Percentiles rank a stretch among this genome's conserved stretches.
Conservation (phyloP, 495 filamentous ascomycete genomes). For the Viridothelium virens region DNA sequence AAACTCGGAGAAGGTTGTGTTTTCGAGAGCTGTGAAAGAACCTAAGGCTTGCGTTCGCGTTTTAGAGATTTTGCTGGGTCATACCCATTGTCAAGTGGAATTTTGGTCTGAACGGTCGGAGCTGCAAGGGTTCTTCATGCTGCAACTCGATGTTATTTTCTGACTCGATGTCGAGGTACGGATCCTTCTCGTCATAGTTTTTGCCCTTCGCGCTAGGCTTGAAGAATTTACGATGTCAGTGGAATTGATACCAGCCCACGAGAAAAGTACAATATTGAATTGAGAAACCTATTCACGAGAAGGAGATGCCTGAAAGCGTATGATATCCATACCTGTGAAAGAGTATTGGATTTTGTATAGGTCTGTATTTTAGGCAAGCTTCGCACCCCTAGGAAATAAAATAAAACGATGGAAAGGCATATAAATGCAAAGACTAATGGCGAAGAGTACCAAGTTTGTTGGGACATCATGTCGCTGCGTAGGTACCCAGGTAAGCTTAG, state of each 20-base stretch:
- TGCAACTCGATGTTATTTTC: constrained; percentile 54
- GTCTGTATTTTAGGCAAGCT: background rate
- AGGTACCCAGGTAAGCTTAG: background rate
- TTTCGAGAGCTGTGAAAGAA: constrained; percentile 41
- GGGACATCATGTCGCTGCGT: background rate
- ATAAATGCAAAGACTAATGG: background rate
- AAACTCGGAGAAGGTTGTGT: constrained; percentile 50
- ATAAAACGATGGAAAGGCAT: background rate
- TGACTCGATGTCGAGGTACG: constrained; percentile 43
- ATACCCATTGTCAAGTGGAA: constrained; percentile 70
- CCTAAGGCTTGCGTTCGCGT: background rate
- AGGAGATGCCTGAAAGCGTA: background rate
- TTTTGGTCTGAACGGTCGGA: constrained; percentile 62
- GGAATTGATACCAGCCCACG: background rate
- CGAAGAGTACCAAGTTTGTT: background rate
- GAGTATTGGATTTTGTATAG: background rate
- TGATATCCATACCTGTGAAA: background rate
- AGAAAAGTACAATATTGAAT: no score
- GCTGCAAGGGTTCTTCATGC: constrained; percentile 49
- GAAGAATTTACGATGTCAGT: background rate
- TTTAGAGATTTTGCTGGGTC: background rate
- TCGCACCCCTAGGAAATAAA: background rate
- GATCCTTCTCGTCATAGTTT: constrained; percentile 17
- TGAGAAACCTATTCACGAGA: no score
- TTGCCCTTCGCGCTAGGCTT: background rate